Conservation (phyloP, 805 yeast genomes). For the Candida ipomoeae region DNA sequence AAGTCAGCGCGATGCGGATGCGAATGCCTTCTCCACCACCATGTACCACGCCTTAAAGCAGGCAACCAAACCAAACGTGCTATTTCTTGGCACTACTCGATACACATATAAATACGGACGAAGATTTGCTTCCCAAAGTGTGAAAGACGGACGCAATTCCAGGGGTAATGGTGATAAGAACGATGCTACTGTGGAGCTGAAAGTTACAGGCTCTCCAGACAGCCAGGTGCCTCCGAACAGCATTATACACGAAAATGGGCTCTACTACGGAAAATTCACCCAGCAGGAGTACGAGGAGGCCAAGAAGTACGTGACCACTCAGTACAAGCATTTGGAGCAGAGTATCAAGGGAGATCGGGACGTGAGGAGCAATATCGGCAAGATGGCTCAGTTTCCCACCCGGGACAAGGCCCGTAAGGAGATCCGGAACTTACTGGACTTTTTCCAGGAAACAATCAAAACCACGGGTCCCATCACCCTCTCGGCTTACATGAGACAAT, state of each 20-base stretch:
- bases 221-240: background rate
- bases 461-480: slow-evolving; percentile 76
- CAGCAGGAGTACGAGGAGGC: slow-evolving; percentile 39
- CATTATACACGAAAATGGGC: slow-evolving; percentile 24
- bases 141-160: background rate
- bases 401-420: slow-evolving; percentile 5
- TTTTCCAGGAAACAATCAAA: slow-evolving; percentile 48
- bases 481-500: slow-evolving; percentile 74
- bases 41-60: background rate
- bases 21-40: background rate
- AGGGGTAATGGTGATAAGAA: background rate
- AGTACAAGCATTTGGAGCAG: slow-evolving; percentile 28
- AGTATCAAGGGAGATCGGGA: slow-evolving; percentile 36
- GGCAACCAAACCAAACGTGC: background rate
- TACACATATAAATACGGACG: background rate
- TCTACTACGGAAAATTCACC: slow-evolving; percentile 34
- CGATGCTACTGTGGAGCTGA: background rate
- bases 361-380: slow-evolving; percentile 33
- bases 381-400: slow-evolving; percentile 36
- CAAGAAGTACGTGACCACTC: slow-evolving; percentile 27
- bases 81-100: background rate
- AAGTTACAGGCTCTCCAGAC: background rate
- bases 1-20: background rate
- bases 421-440: slow-evolving; percentile 27
- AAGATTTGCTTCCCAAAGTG: background rate